Evolutionary conservation across 768 basidiomycete genomes (phyloP).

Genomic region (Lentinula edodes): DNA sequence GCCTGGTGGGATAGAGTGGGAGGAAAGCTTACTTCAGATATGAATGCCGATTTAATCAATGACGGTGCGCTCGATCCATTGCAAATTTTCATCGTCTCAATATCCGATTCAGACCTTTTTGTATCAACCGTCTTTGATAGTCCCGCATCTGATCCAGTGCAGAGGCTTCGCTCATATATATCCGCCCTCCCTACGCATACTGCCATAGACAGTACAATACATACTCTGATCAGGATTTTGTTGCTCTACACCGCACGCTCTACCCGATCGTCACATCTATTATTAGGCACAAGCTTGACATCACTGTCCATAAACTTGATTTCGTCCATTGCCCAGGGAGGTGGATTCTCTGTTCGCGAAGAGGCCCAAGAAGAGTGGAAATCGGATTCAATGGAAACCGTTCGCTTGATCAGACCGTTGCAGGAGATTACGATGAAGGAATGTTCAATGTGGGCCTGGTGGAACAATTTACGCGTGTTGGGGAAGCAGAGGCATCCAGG

Average conservation of each 20-base stretch:
- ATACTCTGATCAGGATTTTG: constrained; percentile 59
- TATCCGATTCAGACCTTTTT: neutral
- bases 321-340: constrained; percentile 69
- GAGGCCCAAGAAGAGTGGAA: constrained; percentile 72
- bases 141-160: constrained; percentile 19
- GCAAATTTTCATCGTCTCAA: neutral
- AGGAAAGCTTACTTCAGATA: constrained; percentile 17
- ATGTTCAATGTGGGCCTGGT: constrained; percentile 74
- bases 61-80: constrained; percentile 37
- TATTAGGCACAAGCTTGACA: constrained; percentile 78
- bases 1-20: constrained; percentile 58
- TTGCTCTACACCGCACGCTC: constrained; percentile 60
- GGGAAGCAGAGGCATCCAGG: constrained; percentile 41
- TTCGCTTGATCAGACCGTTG: constrained; percentile 63
- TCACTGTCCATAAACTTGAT: constrained; percentile 71
- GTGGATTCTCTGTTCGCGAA: constrained; percentile 64
- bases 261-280: constrained; percentile 62
- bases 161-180: constrained; percentile 46
- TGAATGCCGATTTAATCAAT: constrained; percentile 44
- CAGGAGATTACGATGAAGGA: constrained; percentile 76
- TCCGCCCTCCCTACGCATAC: constrained; percentile 70
- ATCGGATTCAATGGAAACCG: constrained; percentile 10
- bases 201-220: constrained; percentile 53
- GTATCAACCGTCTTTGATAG: constrained; percentile 11
- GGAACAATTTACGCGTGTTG: constrained; percentile 50